Percentiles rank a stretch among this genome's conserved stretches.
These are phyloP conservation scores for Omphalotus guepiniiformis DNA, from an alignment of 768 basidiomycete genomes.

Conservation along the genomic window DNA sequence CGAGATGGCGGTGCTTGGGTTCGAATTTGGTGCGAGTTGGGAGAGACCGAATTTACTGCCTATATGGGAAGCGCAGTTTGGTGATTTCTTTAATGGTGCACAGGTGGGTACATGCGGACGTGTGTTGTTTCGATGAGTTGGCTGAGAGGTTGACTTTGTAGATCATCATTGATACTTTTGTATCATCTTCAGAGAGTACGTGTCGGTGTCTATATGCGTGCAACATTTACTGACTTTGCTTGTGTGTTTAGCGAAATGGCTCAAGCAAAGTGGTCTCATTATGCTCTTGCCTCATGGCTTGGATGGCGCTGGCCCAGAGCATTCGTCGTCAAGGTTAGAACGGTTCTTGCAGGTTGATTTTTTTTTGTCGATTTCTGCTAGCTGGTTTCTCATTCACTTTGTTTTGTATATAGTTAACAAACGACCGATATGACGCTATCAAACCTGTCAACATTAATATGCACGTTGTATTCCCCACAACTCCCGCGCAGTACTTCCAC, in stretches of 20 bases:
- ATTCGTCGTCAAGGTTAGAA: slow-evolving; percentile 85
- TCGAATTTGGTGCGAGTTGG: slow-evolving; percentile 91
- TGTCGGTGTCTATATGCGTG: slow-evolving; percentile 20
- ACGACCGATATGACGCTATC: slow-evolving; percentile 52
- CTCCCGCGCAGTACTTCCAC: slow-evolving; percentile 91
- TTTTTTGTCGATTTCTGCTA: background rate
- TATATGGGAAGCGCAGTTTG: slow-evolving; percentile 95
- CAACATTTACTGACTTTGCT: slow-evolving; percentile 1
- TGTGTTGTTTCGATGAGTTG: background rate
- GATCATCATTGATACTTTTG: slow-evolving; percentile 86
- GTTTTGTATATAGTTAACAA: slow-evolving; percentile 59
- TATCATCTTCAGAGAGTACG: slow-evolving; percentile 81
- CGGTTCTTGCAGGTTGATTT: slow-evolving; percentile 79
- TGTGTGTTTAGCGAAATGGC: slow-evolving; percentile 74
- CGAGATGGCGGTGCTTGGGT: slow-evolving; percentile 88
- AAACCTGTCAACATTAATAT: slow-evolving; percentile 65
- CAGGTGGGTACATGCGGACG: slow-evolving; percentile 37
- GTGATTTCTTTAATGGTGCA: slow-evolving; percentile 92
- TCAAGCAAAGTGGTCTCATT: slow-evolving; percentile 85
- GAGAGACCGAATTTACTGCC: slow-evolving; percentile 76
- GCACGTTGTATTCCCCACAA: slow-evolving; percentile 82
- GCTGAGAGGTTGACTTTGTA: slow-evolving; percentile 20
- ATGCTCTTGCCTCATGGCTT: slow-evolving; percentile 85
- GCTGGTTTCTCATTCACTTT: slow-evolving; percentile 2
- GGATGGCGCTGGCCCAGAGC: slow-evolving; percentile 92